Conservation (phyloP, 371 early-diverging fungal species). For the Choanephora cucurbitarum region DNA sequence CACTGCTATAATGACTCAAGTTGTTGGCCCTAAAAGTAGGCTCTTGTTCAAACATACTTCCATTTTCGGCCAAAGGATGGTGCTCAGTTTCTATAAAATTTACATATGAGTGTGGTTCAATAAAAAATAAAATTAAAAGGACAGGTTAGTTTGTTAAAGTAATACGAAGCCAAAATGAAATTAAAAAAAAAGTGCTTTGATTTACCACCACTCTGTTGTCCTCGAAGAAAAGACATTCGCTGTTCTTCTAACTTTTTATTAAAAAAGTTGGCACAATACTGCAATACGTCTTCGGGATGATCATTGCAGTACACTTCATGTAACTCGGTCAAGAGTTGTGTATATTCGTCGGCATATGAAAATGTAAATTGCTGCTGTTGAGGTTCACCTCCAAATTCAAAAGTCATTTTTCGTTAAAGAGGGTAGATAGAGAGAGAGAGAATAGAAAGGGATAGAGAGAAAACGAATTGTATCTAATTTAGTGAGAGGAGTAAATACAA, state of each 20-base stretch:
- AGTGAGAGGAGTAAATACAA: too few relatives aligned
- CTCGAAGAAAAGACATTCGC: slow-evolving; percentile 33
- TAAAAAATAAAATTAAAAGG: too few relatives aligned
- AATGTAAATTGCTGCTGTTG: slow-evolving; percentile 12
- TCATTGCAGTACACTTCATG: slow-evolving; percentile 27
- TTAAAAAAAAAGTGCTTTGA: not conserved
- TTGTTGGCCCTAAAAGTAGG: not conserved
- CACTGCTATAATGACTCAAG: slow-evolving; percentile 25
- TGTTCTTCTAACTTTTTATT: slow-evolving; percentile 68
- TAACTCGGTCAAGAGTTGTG: slow-evolving; percentile 32
- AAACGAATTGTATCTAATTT: too few relatives aligned
- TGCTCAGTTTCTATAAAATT: slow-evolving; percentile 17
- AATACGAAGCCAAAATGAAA: too few relatives aligned
- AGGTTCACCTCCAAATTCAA: slow-evolving; percentile 6
- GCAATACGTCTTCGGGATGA: slow-evolving; percentile 74
- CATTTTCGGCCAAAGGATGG: slow-evolving; percentile 29
- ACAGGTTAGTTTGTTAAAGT: not conserved
- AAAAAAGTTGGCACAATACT: slow-evolving; percentile 88
- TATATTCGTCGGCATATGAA: slow-evolving; percentile 29
- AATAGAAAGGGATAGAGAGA: not conserved
- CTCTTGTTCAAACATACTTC: not conserved
- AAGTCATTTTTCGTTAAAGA: slow-evolving; percentile 12
- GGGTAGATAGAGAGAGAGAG: slow-evolving; percentile 1
- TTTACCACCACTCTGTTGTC: slow-evolving; percentile 15
- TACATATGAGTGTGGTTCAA: too few relatives aligned